Evolutionary conservation across 139 green algal species (phyloP), one percentile per base, ranked within the genome.

Genomic region (Cymbomonas tetramitiformis): DNA sequence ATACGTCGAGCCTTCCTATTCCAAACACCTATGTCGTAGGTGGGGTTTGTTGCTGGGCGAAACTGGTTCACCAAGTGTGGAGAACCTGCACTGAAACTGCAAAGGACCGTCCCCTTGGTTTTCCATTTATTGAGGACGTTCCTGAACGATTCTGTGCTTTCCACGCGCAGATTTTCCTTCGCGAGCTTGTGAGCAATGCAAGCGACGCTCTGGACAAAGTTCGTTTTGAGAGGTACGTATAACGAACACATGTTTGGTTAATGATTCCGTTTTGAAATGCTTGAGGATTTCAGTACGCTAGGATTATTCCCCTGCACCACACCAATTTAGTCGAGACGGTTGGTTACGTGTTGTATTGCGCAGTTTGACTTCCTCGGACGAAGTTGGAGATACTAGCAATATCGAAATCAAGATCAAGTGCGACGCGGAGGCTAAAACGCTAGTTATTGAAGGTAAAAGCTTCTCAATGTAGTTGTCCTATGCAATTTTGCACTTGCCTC

Each of bases 201-300:
- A 83, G 61, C 12, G 91, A 98, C 63, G 92, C 92, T 0, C 75
- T 98, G 49, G 92, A 99, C 75, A 99, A 98, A 73, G 62, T 87
- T 15, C 74, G 87, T 23, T 94, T 94, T 65, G 31, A 78, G 38
- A 64, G 59, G 15, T n/a, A n/a, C n/a, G n/a, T n/a, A n/a, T n/a
- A n/a, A n/a, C n/a, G n/a, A n/a, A n/a, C n/a, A n/a, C n/a, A n/a
- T n/a, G n/a, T n/a, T n/a, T n/a, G n/a, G n/a, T n/a, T n/a, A n/a
- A n/a, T n/a, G n/a, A n/a, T n/a, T n/a, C n/a, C n/a, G n/a, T n/a
- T n/a, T n/a, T n/a, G n/a, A n/a, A n/a, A n/a, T n/a, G n/a, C n/a
- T n/a, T n/a, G n/a, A n/a, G n/a, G n/a, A n/a, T n/a, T n/a, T n/a
- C n/a, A n/a, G n/a, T n/a, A n/a, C n/a, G n/a, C n/a, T n/a, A n/a